Evolutionary conservation across 164 flowering plant species (phyloP).

Genomic region (Houttuynia cordata): DNA sequence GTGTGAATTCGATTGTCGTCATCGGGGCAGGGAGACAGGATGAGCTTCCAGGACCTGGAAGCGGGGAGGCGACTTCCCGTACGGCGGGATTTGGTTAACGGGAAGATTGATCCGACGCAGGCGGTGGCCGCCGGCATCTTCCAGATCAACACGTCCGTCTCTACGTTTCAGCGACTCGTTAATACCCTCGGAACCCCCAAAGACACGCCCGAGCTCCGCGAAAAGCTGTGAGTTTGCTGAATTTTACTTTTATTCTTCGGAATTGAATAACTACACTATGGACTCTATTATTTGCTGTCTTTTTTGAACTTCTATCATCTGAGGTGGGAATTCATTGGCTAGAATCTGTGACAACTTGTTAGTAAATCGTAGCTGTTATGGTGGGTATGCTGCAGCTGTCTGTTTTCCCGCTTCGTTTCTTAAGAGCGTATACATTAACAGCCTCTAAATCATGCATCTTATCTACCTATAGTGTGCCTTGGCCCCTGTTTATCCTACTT

Average conservation of each 20-base stretch:
- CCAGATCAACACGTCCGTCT: constrained; percentile 51
- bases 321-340: too few relatives aligned
- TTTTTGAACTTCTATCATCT: too few relatives aligned
- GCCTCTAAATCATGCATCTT: too few relatives aligned
- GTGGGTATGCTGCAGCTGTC: too few relatives aligned
- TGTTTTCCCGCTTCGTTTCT: too few relatives aligned
- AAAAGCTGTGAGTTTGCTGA: constrained; percentile 33
- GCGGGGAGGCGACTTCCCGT: constrained; percentile 24
- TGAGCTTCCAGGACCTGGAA: constrained; percentile 61
- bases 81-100: constrained; percentile 14
- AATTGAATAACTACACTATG: neutral
- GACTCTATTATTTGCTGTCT: neutral
- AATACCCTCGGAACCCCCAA: constrained; percentile 57
- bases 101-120: constrained; percentile 36
- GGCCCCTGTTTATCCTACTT: too few relatives aligned
- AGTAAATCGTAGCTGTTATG: too few relatives aligned
- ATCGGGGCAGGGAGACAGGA: constrained; percentile 4
- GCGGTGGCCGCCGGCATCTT: constrained; percentile 53
- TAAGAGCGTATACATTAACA: too few relatives aligned
- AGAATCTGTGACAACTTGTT: too few relatives aligned
- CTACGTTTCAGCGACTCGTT: constrained; percentile 48
- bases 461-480: too few relatives aligned
- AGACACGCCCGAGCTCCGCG: constrained; percentile 50
- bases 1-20: neutral
- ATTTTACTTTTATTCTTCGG: neutral